Evolutionary conservation across 768 basidiomycete genomes (phyloP).

Genomic region (Russula sp.): DNA sequence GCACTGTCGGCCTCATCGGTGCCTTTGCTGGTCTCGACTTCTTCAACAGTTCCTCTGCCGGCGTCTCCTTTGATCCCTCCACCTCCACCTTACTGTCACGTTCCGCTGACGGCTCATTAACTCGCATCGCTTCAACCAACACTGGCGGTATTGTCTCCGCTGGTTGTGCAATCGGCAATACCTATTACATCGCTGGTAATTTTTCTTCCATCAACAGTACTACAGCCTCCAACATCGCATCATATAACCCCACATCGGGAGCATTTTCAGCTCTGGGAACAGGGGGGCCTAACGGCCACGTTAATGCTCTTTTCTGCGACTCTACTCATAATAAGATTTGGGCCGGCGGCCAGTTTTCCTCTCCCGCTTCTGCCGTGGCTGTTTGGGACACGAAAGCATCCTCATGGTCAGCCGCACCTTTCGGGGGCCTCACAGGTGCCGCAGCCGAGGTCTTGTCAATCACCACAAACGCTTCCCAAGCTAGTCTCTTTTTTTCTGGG

Average conservation of each 20-base stretch:
- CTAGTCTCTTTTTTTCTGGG: constrained; percentile 81
- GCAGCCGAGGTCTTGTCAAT: constrained; percentile 69
- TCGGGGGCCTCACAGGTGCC: constrained; percentile 72
- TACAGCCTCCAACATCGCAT: constrained; percentile 63
- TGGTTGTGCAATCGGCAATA: constrained; percentile 60
- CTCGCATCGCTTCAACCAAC: constrained; percentile 69
- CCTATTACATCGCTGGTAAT: constrained; percentile 74
- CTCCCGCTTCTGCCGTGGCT: constrained; percentile 60
- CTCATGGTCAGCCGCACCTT: constrained; percentile 73
- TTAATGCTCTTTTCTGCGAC: constrained; percentile 79
- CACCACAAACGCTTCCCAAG: constrained; percentile 57
- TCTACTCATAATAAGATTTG: constrained; percentile 54
- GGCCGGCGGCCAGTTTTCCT: constrained; percentile 71
- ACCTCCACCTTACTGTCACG: constrained; percentile 67
- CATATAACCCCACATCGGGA: constrained; percentile 55
- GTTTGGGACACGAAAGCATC: constrained; percentile 56
- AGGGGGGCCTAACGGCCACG: constrained; percentile 63
- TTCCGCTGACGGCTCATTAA: constrained; percentile 55
- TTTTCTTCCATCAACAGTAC: constrained; percentile 66
- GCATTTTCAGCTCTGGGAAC: constrained; percentile 57
- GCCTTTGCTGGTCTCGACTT: constrained; percentile 83
- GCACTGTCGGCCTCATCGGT: constrained; percentile 81
- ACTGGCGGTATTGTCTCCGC: constrained; percentile 69
- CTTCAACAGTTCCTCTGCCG: constrained; percentile 46
- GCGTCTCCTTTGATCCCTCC: constrained; percentile 58